Conservation (phyloP, 2,329 filamentous ascomycete genomes). For the Aschersonia sp. region DNA sequence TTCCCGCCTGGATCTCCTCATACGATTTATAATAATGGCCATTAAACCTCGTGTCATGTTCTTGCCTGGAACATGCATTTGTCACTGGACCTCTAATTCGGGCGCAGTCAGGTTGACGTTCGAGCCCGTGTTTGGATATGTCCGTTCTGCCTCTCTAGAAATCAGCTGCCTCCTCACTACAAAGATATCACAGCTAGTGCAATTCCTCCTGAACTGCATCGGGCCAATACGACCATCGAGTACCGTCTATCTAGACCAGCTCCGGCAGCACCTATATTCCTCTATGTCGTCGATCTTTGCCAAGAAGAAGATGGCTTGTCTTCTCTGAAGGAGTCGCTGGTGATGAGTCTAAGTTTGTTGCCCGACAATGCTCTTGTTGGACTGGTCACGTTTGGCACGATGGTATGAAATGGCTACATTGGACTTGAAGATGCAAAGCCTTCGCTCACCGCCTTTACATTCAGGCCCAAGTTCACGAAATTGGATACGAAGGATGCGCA, state of each 20-base stretch:
- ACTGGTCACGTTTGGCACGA: constrained; percentile 80
- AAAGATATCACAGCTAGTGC: constrained; percentile 77
- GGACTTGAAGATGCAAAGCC: neutral
- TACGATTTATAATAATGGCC: no score
- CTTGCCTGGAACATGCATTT: no score
- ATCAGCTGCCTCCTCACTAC: constrained; percentile 72
- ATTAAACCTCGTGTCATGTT: no score
- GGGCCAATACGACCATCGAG: constrained; percentile 76
- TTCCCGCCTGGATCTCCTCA: neutral
- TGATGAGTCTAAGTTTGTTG: constrained; percentile 71
- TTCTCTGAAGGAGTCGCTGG: constrained; percentile 71
- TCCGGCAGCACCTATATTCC: constrained; percentile 73
- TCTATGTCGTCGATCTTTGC: constrained; percentile 79
- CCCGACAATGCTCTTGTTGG: constrained; percentile 72
- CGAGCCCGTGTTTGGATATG: constrained; percentile 79
- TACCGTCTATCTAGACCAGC: constrained; percentile 69
- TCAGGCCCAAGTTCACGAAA: constrained; percentile 78
- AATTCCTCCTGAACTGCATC: constrained; percentile 72
- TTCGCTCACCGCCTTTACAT: neutral
- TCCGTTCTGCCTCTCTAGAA: constrained; percentile 74
- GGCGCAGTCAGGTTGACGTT: constrained; percentile 61
- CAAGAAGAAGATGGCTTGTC: constrained; percentile 78
- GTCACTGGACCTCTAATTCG: constrained; percentile 9
- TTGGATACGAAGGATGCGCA: constrained; percentile 93
- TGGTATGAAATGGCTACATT: constrained; percentile 39